phyloP scores from a whole-genome alignment of 306 rosid species.

The Quillaja saponaria region DNA sequence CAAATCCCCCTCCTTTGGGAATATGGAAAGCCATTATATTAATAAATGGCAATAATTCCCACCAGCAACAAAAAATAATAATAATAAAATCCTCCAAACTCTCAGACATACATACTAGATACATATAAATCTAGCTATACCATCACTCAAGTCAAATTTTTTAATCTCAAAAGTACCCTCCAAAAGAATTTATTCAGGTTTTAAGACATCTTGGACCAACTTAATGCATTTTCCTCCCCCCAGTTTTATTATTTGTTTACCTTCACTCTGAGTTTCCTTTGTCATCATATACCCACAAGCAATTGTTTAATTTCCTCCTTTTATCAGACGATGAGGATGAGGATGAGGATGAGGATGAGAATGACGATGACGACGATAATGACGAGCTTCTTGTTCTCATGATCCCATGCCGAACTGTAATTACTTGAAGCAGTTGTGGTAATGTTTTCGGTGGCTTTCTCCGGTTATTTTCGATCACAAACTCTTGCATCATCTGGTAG shows the following conservation, averaged over 20 bases:
- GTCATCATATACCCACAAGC: constrained; percentile 78
- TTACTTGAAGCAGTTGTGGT: constrained; percentile 73
- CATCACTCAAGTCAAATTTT: constrained; percentile 54
- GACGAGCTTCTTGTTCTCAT: constrained; percentile 57
- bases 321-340: constrained; percentile 51
- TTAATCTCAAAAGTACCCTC: constrained; percentile 54
- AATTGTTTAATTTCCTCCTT: constrained; percentile 76
- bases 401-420: constrained; percentile 40
- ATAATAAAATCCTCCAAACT: constrained; percentile 46
- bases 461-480: constrained; percentile 47
- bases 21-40: constrained; percentile 66
- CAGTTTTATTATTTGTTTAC: constrained; percentile 19
- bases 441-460: constrained; percentile 51
- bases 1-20: constrained; percentile 69
- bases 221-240: neutral
- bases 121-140: constrained; percentile 53
- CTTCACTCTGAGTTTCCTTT: constrained; percentile 62
- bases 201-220: constrained; percentile 60
- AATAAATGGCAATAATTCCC: constrained; percentile 65
- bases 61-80: constrained; percentile 39
- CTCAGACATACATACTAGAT: constrained; percentile 47
- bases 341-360: constrained; percentile 52
- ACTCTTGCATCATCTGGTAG: constrained; percentile 77
- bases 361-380: constrained; percentile 31
- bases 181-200: constrained; percentile 57